Evolutionary conservation across 108 stramenopile species (phyloP).

Genomic region (Stephanodiscus triporus): DNA sequence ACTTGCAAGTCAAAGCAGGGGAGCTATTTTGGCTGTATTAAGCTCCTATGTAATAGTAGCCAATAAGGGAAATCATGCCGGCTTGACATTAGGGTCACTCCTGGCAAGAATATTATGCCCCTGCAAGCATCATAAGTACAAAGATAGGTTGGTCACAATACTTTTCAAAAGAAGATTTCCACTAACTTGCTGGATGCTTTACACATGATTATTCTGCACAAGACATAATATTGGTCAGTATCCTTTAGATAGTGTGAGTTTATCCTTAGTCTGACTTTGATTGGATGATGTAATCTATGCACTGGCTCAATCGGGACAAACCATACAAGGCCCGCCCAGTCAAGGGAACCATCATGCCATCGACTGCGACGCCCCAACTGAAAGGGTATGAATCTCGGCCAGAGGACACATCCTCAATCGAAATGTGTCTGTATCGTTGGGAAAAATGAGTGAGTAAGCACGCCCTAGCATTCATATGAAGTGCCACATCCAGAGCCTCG

Average conservation of each 20-base stretch:
- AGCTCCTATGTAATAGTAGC: too few species aligned
- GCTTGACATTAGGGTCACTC: too few species aligned
- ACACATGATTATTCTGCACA: background rate
- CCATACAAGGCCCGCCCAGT: constrained; percentile 14
- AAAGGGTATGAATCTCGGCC: constrained; percentile 9
- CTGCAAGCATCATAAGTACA: too few species aligned
- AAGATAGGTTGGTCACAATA: too few species aligned
- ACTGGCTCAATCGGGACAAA: constrained; percentile 27
- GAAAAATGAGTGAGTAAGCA: constrained; percentile 70
- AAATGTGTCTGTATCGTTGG: constrained; percentile 56
- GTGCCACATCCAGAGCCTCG: constrained; percentile 59
- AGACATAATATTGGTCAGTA: background rate
- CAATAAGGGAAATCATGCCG: too few species aligned
- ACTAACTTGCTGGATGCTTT: background rate
- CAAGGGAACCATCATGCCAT: constrained; percentile 54
- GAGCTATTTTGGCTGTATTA: too few species aligned
- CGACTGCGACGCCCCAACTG: constrained; percentile 41
- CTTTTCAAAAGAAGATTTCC: background rate
- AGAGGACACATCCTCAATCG: constrained; percentile 26
- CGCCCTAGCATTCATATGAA: constrained; percentile 34
- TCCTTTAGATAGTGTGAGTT: background rate
- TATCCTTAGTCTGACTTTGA: background rate
- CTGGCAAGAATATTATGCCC: too few species aligned
- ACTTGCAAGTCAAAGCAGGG: too few species aligned
- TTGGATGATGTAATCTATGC: constrained; percentile 22